These are phyloP conservation scores for Myrica gale DNA, from an alignment of 306 rosid species.

Conservation along the genomic window DNA sequence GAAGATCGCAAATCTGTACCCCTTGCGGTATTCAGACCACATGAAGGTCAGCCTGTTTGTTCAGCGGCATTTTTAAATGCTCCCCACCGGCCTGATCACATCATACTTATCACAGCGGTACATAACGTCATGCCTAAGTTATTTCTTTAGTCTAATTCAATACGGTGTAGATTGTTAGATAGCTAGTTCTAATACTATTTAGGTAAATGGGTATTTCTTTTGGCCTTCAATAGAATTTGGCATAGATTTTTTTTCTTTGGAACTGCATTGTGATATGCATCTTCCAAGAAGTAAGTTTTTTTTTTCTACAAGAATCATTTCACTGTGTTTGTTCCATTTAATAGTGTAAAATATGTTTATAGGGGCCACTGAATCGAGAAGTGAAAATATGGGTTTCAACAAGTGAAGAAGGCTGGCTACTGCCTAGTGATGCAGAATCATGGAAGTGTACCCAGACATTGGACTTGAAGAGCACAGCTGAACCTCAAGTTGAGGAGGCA, in stretches of 20 bases:
- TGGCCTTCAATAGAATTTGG: background rate
- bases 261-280: background rate
- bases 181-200: background rate
- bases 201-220: background rate
- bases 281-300: background rate
- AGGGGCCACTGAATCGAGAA: conserved; percentile 93
- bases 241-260: background rate
- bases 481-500: conserved; percentile 68
- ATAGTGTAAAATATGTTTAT: conserved; percentile 16
- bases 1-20: conserved; percentile 87
- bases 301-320: background rate
- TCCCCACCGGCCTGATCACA: conserved; percentile 85
- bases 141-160: background rate
- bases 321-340: conserved; percentile 20
- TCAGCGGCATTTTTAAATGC: conserved; percentile 84
- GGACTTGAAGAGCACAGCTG: conserved; percentile 85
- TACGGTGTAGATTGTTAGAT: background rate
- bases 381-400: conserved; percentile 61
- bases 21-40: conserved; percentile 73
- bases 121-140: conserved; percentile 20
- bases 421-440: conserved; percentile 78
- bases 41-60: conserved; percentile 85
- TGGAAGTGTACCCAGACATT: conserved; percentile 92
- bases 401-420: conserved; percentile 91
- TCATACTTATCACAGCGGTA: conserved; percentile 89